Percentiles rank a stretch among this genome's conserved stretches.
phyloP scores from a whole-genome alignment of 2,329 filamentous ascomycete species.

The Epicoccum nigrum region DNA sequence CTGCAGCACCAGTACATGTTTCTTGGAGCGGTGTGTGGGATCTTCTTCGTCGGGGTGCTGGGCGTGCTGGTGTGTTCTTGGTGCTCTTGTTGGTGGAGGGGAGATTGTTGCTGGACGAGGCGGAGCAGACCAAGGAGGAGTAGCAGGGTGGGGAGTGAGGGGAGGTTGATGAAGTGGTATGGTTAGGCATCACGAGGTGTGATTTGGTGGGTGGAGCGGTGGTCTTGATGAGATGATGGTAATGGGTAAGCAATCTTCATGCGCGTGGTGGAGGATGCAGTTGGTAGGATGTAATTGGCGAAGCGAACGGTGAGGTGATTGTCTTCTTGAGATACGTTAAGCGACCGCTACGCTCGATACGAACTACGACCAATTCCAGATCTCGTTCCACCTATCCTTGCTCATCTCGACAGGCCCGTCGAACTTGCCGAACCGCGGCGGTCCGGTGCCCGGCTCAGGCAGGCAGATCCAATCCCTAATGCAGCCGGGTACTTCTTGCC shows the following conservation, averaged over 20 bases:
- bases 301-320: no score
- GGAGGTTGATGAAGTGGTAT: neutral
- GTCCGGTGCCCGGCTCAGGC: constrained; percentile 72
- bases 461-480: constrained; percentile 86
- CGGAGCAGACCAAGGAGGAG: neutral
- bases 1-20: neutral
- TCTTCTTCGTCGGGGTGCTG: constrained; percentile 1
- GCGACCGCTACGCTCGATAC: no score
- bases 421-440: constrained; percentile 69
- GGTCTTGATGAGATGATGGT: no score
- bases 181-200: no score
- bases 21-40: neutral
- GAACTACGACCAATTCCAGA: constrained; percentile 46
- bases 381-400: constrained; percentile 65
- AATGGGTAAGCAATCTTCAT: no score
- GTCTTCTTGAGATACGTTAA: no score
- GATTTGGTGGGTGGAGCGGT: no score
- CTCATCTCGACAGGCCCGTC: constrained; percentile 65
- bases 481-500: constrained; percentile 85
- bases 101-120: neutral
- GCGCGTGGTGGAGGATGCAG: no score
- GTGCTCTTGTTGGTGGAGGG: neutral
- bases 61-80: neutral
- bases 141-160: neutral
- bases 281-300: no score